A percentile compares a stretch with the other conserved stretches of the same genome.
These are phyloP conservation scores for Lactifluus echinatus DNA, from an alignment of 768 basidiomycete genomes.

Conservation along the genomic window DNA sequence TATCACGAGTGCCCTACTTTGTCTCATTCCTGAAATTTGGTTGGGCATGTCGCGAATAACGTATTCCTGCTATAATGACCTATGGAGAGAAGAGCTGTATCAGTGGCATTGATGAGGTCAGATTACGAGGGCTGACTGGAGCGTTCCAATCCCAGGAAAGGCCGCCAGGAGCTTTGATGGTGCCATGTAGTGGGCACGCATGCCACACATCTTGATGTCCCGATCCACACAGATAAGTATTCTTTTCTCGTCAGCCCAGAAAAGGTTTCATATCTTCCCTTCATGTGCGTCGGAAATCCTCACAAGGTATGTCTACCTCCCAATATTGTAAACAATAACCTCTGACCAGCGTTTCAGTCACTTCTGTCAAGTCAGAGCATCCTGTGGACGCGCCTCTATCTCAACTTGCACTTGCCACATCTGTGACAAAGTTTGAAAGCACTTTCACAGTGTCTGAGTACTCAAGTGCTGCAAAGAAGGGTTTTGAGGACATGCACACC, in stretches of 20 bases:
- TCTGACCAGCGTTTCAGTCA: constrained; percentile 36
- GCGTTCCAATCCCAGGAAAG: constrained; percentile 79
- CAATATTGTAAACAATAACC: constrained; percentile 77
- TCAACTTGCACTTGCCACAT: constrained; percentile 57
- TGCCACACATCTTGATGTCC: constrained; percentile 80
- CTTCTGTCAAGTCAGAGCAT: neutral
- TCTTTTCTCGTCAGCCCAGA: constrained; percentile 55
- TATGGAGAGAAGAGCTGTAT: constrained; percentile 40
- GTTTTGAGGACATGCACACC: constrained; percentile 95
- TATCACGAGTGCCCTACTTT: too few relatives aligned
- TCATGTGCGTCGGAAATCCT: constrained; percentile 68
- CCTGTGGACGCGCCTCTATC: constrained; percentile 68
- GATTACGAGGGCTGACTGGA: constrained; percentile 62
- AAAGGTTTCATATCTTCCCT: constrained; percentile 77
- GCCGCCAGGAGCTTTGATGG: constrained; percentile 40
- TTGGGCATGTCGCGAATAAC: constrained; percentile 89
- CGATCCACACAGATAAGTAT: constrained; percentile 74
- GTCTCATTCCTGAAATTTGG: constrained; percentile 97
- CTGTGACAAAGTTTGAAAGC: constrained; percentile 10
- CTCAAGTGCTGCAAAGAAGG: constrained; percentile 82
- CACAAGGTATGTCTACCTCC: constrained; percentile 43
- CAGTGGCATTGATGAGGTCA: neutral
- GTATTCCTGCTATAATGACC: constrained; percentile 87
- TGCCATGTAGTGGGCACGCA: constrained; percentile 26
- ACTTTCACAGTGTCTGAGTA: constrained; percentile 40